Percentiles rank a stretch among this genome's conserved stretches.
Evolutionary conservation across 2,329 filamentous ascomycete genomes (phyloP).

Genomic region (Scedosporium minutisporum): DNA sequence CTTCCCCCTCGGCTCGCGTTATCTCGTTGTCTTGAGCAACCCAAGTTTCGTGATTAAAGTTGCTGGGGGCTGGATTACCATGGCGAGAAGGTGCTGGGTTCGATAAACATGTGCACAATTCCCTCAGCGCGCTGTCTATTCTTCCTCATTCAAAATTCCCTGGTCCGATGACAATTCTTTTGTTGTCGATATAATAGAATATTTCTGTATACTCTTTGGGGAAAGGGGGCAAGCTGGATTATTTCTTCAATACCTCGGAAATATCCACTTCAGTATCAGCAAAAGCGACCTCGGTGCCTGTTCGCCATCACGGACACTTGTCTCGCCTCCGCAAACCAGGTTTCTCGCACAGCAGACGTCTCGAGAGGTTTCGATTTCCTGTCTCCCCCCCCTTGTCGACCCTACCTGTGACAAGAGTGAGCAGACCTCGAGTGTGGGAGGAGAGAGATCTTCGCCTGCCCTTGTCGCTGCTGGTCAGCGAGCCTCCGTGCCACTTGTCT

Average conservation of each 20-base stretch:
- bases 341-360: constrained; percentile 6
- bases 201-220: neutral
- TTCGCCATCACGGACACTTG: neutral
- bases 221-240: neutral
- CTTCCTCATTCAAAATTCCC: neutral
- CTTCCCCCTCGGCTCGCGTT: neutral
- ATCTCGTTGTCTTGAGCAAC: constrained; percentile 5
- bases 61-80: neutral
- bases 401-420: neutral
- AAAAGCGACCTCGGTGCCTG: neutral
- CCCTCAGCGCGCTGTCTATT: neutral
- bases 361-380: neutral
- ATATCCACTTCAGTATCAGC: neutral
- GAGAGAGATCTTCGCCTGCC: neutral
- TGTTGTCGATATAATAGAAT: neutral
- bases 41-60: neutral
- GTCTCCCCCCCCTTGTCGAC: neutral
- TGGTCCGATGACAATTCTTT: neutral
- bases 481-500: neutral
- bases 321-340: neutral
- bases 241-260: neutral
- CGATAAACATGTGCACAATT: neutral
- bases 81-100: neutral
- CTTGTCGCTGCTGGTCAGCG: neutral
- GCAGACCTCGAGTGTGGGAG: neutral